Percentiles rank a stretch among this genome's conserved stretches.
Conservation (phyloP, 2,329 filamentous ascomycete species). For the Hypoxylon sp. region DNA sequence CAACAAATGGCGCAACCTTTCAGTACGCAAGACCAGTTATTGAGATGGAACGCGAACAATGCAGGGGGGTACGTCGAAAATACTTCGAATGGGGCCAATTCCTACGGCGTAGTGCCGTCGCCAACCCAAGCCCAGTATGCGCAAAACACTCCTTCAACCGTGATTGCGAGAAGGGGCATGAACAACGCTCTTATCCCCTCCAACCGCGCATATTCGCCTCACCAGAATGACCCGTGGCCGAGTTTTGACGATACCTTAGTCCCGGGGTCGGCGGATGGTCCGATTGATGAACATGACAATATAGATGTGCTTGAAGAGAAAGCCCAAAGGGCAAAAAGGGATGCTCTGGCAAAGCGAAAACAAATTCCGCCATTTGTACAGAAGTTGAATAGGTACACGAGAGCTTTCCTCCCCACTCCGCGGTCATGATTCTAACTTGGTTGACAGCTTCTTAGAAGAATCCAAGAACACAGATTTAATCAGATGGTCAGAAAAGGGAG, state of each 20-base stretch:
- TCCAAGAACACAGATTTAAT: slow-evolving; percentile 94
- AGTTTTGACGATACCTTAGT: slow-evolving; percentile 60
- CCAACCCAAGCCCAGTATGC: slow-evolving; percentile 52
- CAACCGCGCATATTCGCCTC: slow-evolving; percentile 47
- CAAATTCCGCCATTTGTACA: slow-evolving; percentile 98
- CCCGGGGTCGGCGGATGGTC: slow-evolving; percentile 52
- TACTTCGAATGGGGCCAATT: slow-evolving; percentile 51
- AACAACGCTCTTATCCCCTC: slow-evolving; percentile 62
- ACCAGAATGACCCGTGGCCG: slow-evolving; percentile 52
- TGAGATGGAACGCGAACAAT: slow-evolving; percentile 64
- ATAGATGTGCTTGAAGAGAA: slow-evolving; percentile 83
- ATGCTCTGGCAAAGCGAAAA: slow-evolving; percentile 90
- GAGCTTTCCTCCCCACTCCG: slow-evolving; percentile 11
- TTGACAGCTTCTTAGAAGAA: slow-evolving; percentile 87
- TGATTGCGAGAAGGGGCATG: slow-evolving; percentile 64
- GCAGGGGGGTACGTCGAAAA: slow-evolving; percentile 50
- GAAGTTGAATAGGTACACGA: slow-evolving; percentile 89
- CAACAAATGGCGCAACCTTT: slow-evolving; percentile 58
- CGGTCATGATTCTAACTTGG: slow-evolving; percentile 26
- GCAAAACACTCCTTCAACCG: slow-evolving; percentile 57
- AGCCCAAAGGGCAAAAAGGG: slow-evolving; percentile 84
- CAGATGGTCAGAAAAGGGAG: slow-evolving; percentile 95
- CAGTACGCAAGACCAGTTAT: slow-evolving; percentile 60
- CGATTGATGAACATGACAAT: slow-evolving; percentile 71
- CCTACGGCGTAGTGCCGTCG: slow-evolving; percentile 48